A percentile compares a stretch with the other conserved stretches of the same genome.
These are phyloP conservation scores for Fusarium torreyae DNA, from an alignment of 2,329 filamentous ascomycete species.

Conservation along the genomic window DNA sequence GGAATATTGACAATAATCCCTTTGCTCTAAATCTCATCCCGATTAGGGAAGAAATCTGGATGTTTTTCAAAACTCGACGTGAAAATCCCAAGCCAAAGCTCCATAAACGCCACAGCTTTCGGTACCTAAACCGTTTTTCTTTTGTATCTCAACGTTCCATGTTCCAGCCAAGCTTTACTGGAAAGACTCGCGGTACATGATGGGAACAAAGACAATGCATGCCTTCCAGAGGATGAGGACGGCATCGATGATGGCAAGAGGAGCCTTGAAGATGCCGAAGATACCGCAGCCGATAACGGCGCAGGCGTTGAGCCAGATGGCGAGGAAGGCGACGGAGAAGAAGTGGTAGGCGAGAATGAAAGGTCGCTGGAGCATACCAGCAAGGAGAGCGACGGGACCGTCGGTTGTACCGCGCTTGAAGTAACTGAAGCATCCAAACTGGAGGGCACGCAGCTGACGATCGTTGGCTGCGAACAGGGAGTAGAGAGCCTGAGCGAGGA, in stretches of 20 bases:
- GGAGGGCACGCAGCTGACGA: constrained; percentile 81
- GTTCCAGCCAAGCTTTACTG: constrained; percentile 24
- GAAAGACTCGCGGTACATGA: constrained; percentile 77
- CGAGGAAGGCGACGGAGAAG: constrained; percentile 91
- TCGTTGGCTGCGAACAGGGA: constrained; percentile 90
- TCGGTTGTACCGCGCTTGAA: constrained; percentile 84
- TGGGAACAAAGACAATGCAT: constrained; percentile 85
- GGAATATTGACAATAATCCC: constrained; percentile 15
- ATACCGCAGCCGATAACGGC: constrained; percentile 57
- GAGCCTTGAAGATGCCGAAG: constrained; percentile 62
- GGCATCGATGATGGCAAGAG: constrained; percentile 75
- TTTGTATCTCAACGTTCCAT: constrained; percentile 1
- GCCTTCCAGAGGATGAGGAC: constrained; percentile 84
- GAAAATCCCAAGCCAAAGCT: constrained; percentile 39
- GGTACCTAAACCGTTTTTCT: constrained; percentile 21
- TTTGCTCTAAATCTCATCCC: constrained; percentile 2
- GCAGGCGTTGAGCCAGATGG: constrained; percentile 77
- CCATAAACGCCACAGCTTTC: constrained; percentile 46
- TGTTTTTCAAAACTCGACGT: constrained; percentile 28
- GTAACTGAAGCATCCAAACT: constrained; percentile 92
- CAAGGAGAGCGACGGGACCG: constrained; percentile 85
- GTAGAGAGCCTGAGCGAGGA: constrained; percentile 96
- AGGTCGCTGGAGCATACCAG: constrained; percentile 84
- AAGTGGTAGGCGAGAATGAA: constrained; percentile 90
- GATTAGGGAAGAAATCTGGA: constrained; percentile 10